Conservation (phyloP, 2,329 filamentous ascomycete genomes). For the Drechslerella dactyloides region DNA sequence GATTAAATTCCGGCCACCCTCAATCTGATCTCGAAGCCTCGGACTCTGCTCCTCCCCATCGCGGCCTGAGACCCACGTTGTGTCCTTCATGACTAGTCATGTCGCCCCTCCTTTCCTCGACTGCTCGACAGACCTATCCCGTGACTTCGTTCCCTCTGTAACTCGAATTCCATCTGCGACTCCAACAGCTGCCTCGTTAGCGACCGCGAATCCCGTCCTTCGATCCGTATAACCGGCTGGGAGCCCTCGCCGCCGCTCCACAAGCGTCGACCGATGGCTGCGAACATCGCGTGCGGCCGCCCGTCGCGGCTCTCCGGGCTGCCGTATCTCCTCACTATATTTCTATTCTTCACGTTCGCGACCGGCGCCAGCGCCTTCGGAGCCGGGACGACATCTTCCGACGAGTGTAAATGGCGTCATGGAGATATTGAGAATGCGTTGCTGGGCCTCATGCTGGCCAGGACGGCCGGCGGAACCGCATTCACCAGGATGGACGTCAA, state of each 20-base stretch:
- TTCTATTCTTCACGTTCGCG: constrained; percentile 37
- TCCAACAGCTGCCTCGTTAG: constrained; percentile 13
- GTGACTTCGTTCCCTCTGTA: constrained; percentile 10
- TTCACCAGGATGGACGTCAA: constrained; percentile 48
- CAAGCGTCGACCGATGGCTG: constrained; percentile 18
- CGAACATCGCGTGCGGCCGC: constrained; percentile 28
- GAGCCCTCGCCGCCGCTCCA: not conserved
- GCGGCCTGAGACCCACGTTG: constrained; percentile 36
- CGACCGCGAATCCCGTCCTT: constrained; percentile 3
- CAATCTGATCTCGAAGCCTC: constrained; percentile 11
- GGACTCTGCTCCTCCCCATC: constrained; percentile 24
- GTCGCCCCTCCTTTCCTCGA: constrained; percentile 45
- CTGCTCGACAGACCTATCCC: constrained; percentile 15
- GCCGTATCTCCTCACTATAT: constrained; percentile 39
- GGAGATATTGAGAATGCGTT: constrained; percentile 50
- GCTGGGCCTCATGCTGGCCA: constrained; percentile 43
- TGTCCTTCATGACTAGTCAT: constrained; percentile 29
- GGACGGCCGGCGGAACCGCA: constrained; percentile 40
- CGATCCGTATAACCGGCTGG: not conserved
- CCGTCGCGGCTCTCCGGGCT: constrained; percentile 29
- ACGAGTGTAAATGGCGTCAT: constrained; percentile 50
- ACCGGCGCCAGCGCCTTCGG: constrained; percentile 46
- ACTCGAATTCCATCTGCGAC: constrained; percentile 15
- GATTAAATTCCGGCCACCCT: not conserved
- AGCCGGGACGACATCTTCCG: constrained; percentile 46